Evolutionary conservation across 495 filamentous ascomycete species (phyloP).

Genomic region (Monascus purpureus): DNA sequence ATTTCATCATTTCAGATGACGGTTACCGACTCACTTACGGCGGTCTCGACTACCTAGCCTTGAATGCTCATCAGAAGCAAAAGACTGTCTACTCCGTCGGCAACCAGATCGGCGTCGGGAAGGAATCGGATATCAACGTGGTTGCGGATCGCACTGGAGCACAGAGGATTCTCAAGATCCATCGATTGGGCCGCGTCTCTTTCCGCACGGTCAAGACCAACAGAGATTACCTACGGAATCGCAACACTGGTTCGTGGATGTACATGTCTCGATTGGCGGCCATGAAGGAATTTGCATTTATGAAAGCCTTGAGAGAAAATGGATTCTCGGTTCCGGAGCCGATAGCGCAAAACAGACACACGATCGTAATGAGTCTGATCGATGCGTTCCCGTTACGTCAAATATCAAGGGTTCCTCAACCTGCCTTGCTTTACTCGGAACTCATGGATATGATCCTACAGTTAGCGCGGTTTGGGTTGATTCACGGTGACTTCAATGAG

Average conservation of each 20-base stretch:
- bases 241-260: slow-evolving; percentile 78
- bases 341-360: slow-evolving; percentile 77
- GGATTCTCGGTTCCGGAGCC: slow-evolving; percentile 84
- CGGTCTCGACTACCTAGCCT: slow-evolving; percentile 88
- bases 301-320: slow-evolving; percentile 68
- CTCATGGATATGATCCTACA: slow-evolving; percentile 76
- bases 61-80: slow-evolving; percentile 72
- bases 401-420: slow-evolving; percentile 63
- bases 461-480: slow-evolving; percentile 76
- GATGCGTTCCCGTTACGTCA: slow-evolving; percentile 83
- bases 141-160: slow-evolving; percentile 53
- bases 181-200: slow-evolving; percentile 88
- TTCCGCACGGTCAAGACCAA: slow-evolving; percentile 94
- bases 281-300: slow-evolving; percentile 83
- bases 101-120: slow-evolving; percentile 90
- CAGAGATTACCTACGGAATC: slow-evolving; percentile 84
- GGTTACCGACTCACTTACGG: slow-evolving; percentile 96
- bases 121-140: slow-evolving; percentile 92
- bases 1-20: slow-evolving; percentile 46
- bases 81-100: slow-evolving; percentile 78
- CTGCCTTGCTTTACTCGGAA: slow-evolving; percentile 69
- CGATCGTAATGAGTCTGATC: slow-evolving; percentile 84
- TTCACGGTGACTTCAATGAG: slow-evolving; percentile 98
- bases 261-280: slow-evolving; percentile 89
- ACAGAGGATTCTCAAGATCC: slow-evolving; percentile 78